Base-by-base conservation (phyloP, 2,329 filamentous ascomycete species). In the Paecilomyces niveus region DNA sequence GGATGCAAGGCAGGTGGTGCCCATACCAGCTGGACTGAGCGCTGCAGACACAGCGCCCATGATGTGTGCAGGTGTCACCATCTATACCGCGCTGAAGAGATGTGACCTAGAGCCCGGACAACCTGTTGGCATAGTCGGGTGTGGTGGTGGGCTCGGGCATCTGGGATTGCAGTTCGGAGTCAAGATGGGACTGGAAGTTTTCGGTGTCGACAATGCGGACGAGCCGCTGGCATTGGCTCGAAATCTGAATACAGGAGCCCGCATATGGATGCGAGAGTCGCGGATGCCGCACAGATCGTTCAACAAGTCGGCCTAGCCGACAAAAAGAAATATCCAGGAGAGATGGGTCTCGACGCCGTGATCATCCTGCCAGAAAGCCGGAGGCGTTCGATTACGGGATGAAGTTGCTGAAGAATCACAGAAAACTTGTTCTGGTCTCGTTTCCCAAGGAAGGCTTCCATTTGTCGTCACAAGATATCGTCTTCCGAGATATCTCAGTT, bases 331-430 rank as follows among this genome's bases (percentile, higher is more conserved):
- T 55, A 62, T 52, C 56, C 26, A 9, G 52, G 57, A 9, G 74
- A 80, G 53, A 76, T 75, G 70, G 79, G 79, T 0, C 63, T 80
- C 18, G 78, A 80, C 62, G 75, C 77, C 1, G 75, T 79, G 13
- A 72, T 81, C 32, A 72, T 80, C 10, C 65, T 81, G 21, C 77
- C 78, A 0, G 79, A 81, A 61, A 76, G 72, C 49, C 79, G 81
- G 62, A 65, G 9, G 78, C 74, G 0, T 80, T 81, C 61, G 77
- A 81, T 59, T 80, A 78, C 56, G 78, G 76, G 7, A 70, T 79
- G 65, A 63, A 64, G 3, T 65, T 81, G 5, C 61, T 81, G 21
- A 73, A 73, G 53, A 76, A 75, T 53, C 78, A 80, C 56, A 77
- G 76, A 0, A 75, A 65, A n/a, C 78, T 76, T 59, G 73, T 80